These are phyloP conservation scores for Ananas comosus DNA, from an alignment of 176 grass and related monocot genomes.

Conservation along the genomic window DNA sequence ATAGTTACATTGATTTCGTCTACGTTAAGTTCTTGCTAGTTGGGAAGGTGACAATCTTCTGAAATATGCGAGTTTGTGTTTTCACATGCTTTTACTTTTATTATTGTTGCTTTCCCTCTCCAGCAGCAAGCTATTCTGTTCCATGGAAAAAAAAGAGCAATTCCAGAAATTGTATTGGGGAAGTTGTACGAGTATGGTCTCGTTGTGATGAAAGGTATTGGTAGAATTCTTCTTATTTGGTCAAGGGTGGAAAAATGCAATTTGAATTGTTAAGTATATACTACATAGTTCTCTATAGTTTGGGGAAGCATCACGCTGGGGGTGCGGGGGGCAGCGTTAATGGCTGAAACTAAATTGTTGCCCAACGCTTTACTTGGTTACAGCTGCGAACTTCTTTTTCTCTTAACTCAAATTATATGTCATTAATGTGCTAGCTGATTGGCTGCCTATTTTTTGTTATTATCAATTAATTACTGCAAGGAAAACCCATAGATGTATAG, in stretches of 20 bases:
- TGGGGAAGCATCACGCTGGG: background rate
- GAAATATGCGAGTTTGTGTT: background rate
- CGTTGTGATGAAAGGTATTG: constrained; percentile 11
- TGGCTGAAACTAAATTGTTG: too few relatives aligned
- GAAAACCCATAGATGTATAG: too few relatives aligned
- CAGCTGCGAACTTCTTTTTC: too few relatives aligned
- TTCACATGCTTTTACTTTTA: background rate
- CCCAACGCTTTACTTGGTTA: too few relatives aligned
- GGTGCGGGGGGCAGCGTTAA: too few relatives aligned
- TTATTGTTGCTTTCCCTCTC: background rate
- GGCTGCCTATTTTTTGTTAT: too few relatives aligned
- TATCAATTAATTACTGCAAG: too few relatives aligned
- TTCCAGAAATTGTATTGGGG: constrained; percentile 12
- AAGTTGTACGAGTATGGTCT: constrained; percentile 21
- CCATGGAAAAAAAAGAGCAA: constrained; percentile 13
- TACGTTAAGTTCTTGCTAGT: background rate
- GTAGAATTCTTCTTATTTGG: background rate
- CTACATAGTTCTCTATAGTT: background rate
- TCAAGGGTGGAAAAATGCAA: background rate
- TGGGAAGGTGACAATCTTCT: background rate
- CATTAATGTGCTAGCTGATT: too few relatives aligned
- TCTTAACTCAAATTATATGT: too few relatives aligned
- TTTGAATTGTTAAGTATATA: background rate
- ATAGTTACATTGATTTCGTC: background rate
- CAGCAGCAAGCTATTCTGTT: constrained; percentile 13